Evolutionary conservation across 2,329 filamentous ascomycete species (phyloP).

Genomic region (Pyrenophora seminiperda): DNA sequence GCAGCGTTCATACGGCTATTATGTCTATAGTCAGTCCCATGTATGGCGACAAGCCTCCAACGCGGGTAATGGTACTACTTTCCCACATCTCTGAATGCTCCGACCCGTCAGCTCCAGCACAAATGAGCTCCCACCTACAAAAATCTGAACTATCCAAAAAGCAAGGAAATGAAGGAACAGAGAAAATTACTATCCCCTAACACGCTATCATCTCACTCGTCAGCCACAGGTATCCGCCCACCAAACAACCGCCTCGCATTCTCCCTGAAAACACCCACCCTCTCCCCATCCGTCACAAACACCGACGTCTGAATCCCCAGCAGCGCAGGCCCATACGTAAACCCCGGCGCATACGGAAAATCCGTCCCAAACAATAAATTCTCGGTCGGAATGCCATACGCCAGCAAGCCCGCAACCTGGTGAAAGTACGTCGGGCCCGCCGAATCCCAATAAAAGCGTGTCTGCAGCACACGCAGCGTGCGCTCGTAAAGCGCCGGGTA

Average conservation of each 20-base stretch:
- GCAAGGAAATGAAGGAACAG: too few species aligned
- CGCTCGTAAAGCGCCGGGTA: constrained; percentile 4
- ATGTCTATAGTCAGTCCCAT: too few species aligned
- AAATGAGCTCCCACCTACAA: too few species aligned
- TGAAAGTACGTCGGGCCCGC: constrained; percentile 12
- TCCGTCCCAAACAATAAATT: constrained; percentile 15
- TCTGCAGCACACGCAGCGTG: not conserved
- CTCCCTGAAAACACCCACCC: not conserved
- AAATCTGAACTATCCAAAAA: not conserved
- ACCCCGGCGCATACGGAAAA: constrained; percentile 9
- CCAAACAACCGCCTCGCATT: not conserved
- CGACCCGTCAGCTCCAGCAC: too few species aligned
- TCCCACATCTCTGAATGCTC: too few species aligned
- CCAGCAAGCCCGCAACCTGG: constrained; percentile 11
- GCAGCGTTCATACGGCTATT: too few species aligned
- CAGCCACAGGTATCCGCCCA: too few species aligned
- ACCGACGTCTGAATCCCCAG: constrained; percentile 2
- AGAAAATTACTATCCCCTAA: too few species aligned
- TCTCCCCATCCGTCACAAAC: not conserved
- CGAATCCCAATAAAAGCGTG: constrained; percentile 12
- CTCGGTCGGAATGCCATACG: constrained; percentile 4
- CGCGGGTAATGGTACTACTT: too few species aligned
- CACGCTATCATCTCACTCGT: too few species aligned
- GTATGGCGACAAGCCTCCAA: too few species aligned
- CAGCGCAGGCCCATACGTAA: constrained; percentile 3